Evolutionary conservation across 208 protist species (phyloP), one percentile per base, ranked within the genome.

Genomic region (Leishmania martiniquensis): DNA sequence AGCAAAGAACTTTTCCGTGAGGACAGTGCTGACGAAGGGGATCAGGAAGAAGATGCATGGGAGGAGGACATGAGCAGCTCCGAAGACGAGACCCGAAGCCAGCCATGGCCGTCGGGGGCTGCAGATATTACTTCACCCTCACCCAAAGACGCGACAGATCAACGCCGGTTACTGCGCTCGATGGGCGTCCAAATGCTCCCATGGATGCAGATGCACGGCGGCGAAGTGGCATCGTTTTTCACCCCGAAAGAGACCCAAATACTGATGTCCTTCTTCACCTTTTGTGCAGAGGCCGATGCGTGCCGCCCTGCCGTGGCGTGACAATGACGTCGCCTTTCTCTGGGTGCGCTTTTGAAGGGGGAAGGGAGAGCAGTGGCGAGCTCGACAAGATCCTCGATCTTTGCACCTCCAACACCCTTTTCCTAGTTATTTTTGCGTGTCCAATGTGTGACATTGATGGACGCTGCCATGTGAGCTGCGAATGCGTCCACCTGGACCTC

Each of bases 181-280:
- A 76, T 87, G 45, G 72, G 63, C 12, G 44, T 47, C 12, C 67
- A 63, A 37, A 55, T 88, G 74, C 34, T 77, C n/a, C 72, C 84
- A 54, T 77, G 78, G 63, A 76, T 85, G 72, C 69, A 76, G 51
- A 54, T 32, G 44, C 71, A 83, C 57, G 78, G 77, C 17, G 34
- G 5, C 37, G 75, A 75, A 29, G 78, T 80, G 2, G n/a, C 69
- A 10, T 49, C 80, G n/a, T 88, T 78, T 65, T 88, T 80, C 34
- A 76, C 74, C n/a, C 9, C 42, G 20, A 49, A 55, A 60, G 76
- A 84, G 69, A 67, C 54, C 32, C 45, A 81, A 51, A 60, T 54
- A 13, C 51, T 78, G 20, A 72, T 65, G 75, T 39, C 44, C 7
- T 81, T 82, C 68, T 84, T 82, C 34, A 57, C 78, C 15, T 51